Evolutionary conservation across 2,329 filamentous ascomycete species (phyloP).

Genomic region (Ilyonectria destructans): DNA sequence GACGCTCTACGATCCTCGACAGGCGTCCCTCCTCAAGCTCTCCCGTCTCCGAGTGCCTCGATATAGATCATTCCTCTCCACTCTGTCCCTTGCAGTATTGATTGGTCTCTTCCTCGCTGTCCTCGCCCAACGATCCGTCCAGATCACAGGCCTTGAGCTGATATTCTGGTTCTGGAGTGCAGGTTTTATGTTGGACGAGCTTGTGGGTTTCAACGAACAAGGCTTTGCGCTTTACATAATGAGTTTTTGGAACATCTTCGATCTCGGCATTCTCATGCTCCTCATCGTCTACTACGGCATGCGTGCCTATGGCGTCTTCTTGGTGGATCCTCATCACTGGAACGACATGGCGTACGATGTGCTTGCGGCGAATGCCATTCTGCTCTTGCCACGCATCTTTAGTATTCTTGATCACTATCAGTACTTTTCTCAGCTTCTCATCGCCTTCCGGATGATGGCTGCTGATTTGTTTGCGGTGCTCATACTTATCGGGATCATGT

Average conservation of each 20-base stretch:
- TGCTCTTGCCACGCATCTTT: constrained; percentile 92
- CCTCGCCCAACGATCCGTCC: constrained; percentile 80
- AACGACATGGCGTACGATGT: constrained; percentile 94
- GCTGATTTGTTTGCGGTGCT: constrained; percentile 90
- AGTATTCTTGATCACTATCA: constrained; percentile 95
- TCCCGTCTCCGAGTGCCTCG: constrained; percentile 92
- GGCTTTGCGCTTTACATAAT: constrained; percentile 97
- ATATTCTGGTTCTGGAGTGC: constrained; percentile 99
- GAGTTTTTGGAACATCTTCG: constrained; percentile 98
- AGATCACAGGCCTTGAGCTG: constrained; percentile 88
- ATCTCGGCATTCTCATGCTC: constrained; percentile 89
- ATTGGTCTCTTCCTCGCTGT: constrained; percentile 90
- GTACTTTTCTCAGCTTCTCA: constrained; percentile 95
- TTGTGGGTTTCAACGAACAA: constrained; percentile 97
- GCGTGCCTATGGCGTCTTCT: constrained; percentile 88
- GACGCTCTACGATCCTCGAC: constrained; percentile 89
- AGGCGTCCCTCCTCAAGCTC: constrained; percentile 92
- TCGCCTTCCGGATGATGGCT: constrained; percentile 95
- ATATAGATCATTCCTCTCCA: constrained; percentile 92
- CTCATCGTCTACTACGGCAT: constrained; percentile 93
- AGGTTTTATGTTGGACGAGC: constrained; percentile 96
- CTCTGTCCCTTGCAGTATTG: constrained; percentile 87
- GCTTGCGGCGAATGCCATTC: constrained; percentile 90
- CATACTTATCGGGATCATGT: constrained; percentile 87
- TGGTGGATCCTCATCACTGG: constrained; percentile 82